Evolutionary conservation across 139 green algal genomes (phyloP).

Genomic region (Diplosphaera chodatii): DNA sequence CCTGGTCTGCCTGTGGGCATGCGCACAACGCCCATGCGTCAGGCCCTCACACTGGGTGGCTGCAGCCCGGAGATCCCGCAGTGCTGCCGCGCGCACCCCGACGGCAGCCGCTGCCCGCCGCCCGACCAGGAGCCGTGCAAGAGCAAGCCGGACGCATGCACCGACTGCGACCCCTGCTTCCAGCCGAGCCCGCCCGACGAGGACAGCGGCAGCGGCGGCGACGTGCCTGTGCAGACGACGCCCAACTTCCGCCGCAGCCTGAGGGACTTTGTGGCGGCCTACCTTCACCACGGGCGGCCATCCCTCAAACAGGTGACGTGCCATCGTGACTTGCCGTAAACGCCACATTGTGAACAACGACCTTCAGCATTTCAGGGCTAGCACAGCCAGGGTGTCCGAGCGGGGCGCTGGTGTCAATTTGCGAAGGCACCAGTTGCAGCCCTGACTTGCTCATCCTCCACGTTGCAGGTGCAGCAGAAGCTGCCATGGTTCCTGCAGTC

Average conservation of each 20-base stretch:
- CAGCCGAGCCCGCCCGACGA: conserved; percentile 1
- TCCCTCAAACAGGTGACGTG: not conserved
- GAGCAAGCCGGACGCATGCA: conserved; percentile 30
- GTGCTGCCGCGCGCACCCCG: conserved; percentile 32
- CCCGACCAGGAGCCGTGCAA: conserved; percentile 68
- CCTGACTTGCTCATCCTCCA: not conserved
- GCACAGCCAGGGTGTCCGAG: no score
- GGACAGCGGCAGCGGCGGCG: not conserved
- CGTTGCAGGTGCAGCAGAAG: conserved; percentile 13
- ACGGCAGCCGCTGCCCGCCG: conserved; percentile 51
- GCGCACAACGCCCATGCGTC: no score
- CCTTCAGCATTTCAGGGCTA: no score
- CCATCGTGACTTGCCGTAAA: no score
- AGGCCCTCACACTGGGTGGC: no score
- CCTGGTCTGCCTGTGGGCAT: no score
- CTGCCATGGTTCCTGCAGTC: conserved; percentile 85
- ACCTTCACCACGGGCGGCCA: not conserved
- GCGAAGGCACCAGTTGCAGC: no score
- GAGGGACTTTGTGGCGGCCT: not conserved
- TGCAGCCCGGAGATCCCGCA: conserved; percentile 18
- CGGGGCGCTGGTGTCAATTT: no score
- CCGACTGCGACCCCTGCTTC: conserved; percentile 61
- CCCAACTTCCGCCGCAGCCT: conserved; percentile 16
- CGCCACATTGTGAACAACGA: no score
- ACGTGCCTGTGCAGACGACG: no score